phyloP scores from a whole-genome alignment of 768 basidiomycete species.

The Exsudoporus frostii region DNA sequence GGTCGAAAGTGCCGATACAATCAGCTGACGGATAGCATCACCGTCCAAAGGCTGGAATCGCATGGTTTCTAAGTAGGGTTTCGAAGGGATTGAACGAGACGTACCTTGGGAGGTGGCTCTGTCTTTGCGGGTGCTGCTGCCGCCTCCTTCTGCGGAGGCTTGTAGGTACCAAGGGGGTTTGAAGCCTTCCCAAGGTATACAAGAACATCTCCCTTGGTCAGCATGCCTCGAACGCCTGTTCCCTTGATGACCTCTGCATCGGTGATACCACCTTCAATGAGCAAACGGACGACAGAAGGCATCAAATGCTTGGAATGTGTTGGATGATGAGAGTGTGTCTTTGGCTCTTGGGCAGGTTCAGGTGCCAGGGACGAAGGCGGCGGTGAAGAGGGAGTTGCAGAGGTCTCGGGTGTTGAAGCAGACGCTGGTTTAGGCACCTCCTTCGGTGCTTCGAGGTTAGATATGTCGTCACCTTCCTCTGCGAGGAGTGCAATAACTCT shows the following conservation, averaged over 20 bases:
- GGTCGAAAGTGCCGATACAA: slow-evolving; percentile 58
- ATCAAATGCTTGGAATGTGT: slow-evolving; percentile 72
- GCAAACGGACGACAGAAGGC: slow-evolving; percentile 84
- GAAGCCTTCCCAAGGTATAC: slow-evolving; percentile 82
- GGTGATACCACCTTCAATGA: slow-evolving; percentile 53
- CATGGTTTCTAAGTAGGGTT: not conserved
- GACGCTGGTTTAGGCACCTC: slow-evolving; percentile 28
- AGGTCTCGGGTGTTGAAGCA: slow-evolving; percentile 20
- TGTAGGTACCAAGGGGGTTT: slow-evolving; percentile 71
- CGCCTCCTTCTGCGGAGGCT: slow-evolving; percentile 36
- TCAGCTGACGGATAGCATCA: slow-evolving; percentile 58
- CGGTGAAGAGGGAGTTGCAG: slow-evolving; percentile 18
- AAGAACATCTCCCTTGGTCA: slow-evolving; percentile 95
- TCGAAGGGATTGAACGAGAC: not conserved
- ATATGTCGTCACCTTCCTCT: slow-evolving; percentile 94
- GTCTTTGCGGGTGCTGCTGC: slow-evolving; percentile 33
- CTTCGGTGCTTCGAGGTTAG: slow-evolving; percentile 67
- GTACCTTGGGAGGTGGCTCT: slow-evolving; percentile 38
- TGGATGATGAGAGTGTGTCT: slow-evolving; percentile 36
- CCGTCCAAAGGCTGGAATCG: slow-evolving; percentile 54
- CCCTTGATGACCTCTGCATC: slow-evolving; percentile 72
- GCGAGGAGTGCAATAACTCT: slow-evolving; percentile 88
- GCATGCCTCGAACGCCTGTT: slow-evolving; percentile 87
- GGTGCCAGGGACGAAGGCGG: slow-evolving; percentile 18
- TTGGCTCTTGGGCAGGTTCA: slow-evolving; percentile 22